A percentile compares a stretch with the other conserved stretches of the same genome.
phyloP scores from a whole-genome alignment of 2,329 filamentous ascomycete genomes.

The Epichloe sylvatica region DNA sequence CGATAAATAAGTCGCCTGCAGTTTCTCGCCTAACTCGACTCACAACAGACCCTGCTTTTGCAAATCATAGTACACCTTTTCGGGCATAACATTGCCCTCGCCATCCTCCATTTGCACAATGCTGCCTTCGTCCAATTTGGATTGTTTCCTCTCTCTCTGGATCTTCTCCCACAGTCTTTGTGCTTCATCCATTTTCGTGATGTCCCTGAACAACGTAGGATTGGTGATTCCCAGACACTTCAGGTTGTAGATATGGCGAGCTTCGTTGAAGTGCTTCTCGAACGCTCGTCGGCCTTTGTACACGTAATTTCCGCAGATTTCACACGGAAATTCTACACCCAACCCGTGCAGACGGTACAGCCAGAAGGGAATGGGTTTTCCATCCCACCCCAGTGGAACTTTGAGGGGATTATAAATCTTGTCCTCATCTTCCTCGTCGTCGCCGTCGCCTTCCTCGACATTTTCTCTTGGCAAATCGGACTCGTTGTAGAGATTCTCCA shows the following conservation, averaged over 20 bases:
- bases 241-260: constrained; percentile 80
- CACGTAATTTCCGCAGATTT: constrained; percentile 97
- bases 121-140: constrained; percentile 61
- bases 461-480: constrained; percentile 18
- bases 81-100: constrained; percentile 96
- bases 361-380: constrained; percentile 98
- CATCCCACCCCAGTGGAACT: constrained; percentile 90
- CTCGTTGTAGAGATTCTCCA: constrained; percentile 63
- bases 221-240: constrained; percentile 91
- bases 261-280: constrained; percentile 97
- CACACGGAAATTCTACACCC: constrained; percentile 87
- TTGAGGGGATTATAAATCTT: constrained; percentile 96
- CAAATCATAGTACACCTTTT: constrained; percentile 93
- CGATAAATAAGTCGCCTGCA: neutral
- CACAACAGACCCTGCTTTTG: constrained; percentile 80
- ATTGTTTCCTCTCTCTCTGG: constrained; percentile 67
- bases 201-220: constrained; percentile 82
- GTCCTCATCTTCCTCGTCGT: constrained; percentile 66
- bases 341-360: constrained; percentile 92
- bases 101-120: constrained; percentile 98
- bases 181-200: constrained; percentile 83
- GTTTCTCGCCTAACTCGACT: constrained; percentile 5
- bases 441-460: constrained; percentile 46
- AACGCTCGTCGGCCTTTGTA: constrained; percentile 95
- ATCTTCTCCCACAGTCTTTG: constrained; percentile 86